Evolutionary conservation across 768 basidiomycete genomes (phyloP), one percentile per base, ranked within the genome.

Genomic region (Erythrobasidium yunnanense): DNA sequence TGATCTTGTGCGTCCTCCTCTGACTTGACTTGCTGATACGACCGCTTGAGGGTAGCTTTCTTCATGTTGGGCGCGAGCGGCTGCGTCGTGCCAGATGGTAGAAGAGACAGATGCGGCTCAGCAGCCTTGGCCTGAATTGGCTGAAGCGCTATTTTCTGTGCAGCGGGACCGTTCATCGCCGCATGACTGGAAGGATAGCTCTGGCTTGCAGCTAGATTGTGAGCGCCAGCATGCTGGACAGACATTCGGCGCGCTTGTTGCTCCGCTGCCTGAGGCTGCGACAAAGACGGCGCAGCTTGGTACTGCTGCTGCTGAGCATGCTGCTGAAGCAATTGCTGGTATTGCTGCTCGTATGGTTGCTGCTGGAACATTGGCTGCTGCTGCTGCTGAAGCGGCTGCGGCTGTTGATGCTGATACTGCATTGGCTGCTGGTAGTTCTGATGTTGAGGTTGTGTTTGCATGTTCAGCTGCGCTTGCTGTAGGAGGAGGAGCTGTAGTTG

Each of bases 11-110:
- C 23, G 42, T 49, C 32, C 5, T 63, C 60, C 60, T 63, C 57
- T 34, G n/a, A 29, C 60, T 63, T 63, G n/a, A 63, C 49, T 32
- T 63, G 60, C 60, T 63, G 60, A 25, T 63, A 63, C 20, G 47
- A 30, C 29, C 60, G 60, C 30, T 63, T 63, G 45, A 63, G 33
- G 7, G 45, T 30, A 2, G 60, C 42, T 34, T 63, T 63, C 11
- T 42, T 42, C 38, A 22, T 58, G 35, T 45, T 23, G 17, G 56
- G 45, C 6, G 56, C 38, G 25, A 58, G 34, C 29, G 34, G 56
- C 35, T 58, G 56, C 18, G 56, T 42, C 5, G 56, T 38, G 2
- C 56, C 56, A 15, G 56, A 35, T 2, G 60, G 60, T n/a, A 51
- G 32, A 22, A 63, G 18, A 18, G 60, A 45, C 25, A 42, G 38